Conservation (phyloP, 345 rosid genomes). For the Acer saccharum region DNA sequence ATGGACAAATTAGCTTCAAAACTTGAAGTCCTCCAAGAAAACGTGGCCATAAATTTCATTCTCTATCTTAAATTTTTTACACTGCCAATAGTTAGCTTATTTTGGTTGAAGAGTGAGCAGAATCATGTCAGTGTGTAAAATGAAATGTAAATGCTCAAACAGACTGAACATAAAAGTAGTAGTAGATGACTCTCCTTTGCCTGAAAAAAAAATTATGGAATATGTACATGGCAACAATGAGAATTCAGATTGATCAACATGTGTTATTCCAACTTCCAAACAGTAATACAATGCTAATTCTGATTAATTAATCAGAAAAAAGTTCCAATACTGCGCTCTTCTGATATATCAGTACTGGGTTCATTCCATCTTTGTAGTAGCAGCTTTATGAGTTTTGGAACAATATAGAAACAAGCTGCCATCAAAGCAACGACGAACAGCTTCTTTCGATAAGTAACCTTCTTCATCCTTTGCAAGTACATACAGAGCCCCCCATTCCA, state of each 20-base stretch:
- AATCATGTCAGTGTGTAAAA: no score
- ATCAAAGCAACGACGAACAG: slow-evolving; percentile 60
- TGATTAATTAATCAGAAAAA: not conserved
- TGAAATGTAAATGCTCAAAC: no score
- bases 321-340: not conserved
- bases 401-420: slow-evolving; percentile 69
- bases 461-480: slow-evolving; percentile 58
- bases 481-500: slow-evolving; percentile 59
- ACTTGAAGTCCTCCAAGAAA: no score
- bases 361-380: slow-evolving; percentile 30
- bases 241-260: not conserved
- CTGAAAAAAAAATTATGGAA: not conserved
- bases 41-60: no score
- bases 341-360: not conserved
- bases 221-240: not conserved
- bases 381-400: slow-evolving; percentile 39
- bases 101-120: no score
- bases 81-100: no score
- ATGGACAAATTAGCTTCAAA: no score
- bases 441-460: slow-evolving; percentile 63
- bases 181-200: not conserved
- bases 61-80: no score
- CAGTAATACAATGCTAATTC: not conserved
- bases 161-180: not conserved
- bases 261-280: not conserved